These are phyloP conservation scores for Phylloporus scabripes DNA, from an alignment of 768 basidiomycete genomes.

Conservation along the genomic window DNA sequence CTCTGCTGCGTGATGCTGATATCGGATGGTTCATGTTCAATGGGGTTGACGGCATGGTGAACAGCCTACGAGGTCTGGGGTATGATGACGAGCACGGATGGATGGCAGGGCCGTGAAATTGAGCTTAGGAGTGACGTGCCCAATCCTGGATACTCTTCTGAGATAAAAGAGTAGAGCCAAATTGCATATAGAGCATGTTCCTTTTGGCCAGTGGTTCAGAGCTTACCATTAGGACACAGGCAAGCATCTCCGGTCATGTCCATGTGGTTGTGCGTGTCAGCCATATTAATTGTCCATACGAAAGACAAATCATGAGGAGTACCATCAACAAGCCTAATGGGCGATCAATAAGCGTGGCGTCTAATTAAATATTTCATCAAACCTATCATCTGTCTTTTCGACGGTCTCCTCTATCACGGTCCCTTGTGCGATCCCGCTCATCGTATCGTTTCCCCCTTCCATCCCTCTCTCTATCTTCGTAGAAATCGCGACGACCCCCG, in stretches of 20 bases:
- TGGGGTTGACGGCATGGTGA: background rate
- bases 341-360: background rate
- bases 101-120: too few species aligned
- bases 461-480: constrained; percentile 23
- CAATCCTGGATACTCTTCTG: background rate
- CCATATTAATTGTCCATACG: background rate
- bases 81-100: too few species aligned
- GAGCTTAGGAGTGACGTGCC: too few species aligned
- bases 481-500: constrained; percentile 26
- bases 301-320: background rate
- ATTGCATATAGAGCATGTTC: background rate
- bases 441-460: constrained; percentile 1
- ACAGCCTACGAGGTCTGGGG: background rate
- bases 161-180: background rate
- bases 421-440: constrained; percentile 12
- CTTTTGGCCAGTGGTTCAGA: background rate
- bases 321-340: background rate
- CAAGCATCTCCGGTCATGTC: background rate
- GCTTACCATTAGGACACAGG: background rate
- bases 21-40: background rate
- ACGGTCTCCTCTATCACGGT: constrained; percentile 3
- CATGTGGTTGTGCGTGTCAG: background rate
- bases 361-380: background rate
- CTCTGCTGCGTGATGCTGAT: background rate
- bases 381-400: constrained; percentile 3